Evolutionary conservation across 768 basidiomycete species (phyloP), one percentile per base, ranked within the genome.

Genomic region (Boletus rubropictus): DNA sequence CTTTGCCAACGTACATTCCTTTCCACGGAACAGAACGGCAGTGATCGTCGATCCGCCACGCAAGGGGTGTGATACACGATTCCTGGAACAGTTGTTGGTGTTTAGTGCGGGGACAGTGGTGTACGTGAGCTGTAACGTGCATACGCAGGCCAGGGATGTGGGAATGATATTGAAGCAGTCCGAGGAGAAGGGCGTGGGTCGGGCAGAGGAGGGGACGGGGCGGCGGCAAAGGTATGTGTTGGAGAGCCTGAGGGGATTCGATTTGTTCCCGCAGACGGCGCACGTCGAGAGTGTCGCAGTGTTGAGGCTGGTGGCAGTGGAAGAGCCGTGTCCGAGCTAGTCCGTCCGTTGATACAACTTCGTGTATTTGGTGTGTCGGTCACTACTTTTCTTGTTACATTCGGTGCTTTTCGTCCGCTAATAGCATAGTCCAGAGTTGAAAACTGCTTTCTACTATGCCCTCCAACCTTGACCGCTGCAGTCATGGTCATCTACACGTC

Each of bases 121-220:
- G 41, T 96, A 96, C 60, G 90, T 97, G 47, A 91, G 88, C 61
- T 96, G 93, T 59, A 96, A 95, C 61, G 93, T 96, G 39, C 93
- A 94, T 58, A 92, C 92, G 7, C 88, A 90, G 70, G 89, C 88
- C 27, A 70, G 93, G 57, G 94, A 96, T 66, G 74, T 96, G 3
- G 92, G 89, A 14, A 78, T 72, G 67, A 79, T 96, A 29, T 28
- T 83, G 36, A 47, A 55, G 18, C 67, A 78, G 61, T 76, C 74
- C 0, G 44, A 50, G 51, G 66, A 67, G 62, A 55, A 70, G 38
- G 68, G 62, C 45, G 69, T 54, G 39, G 69, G 65, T 39, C 70
- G 53, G 34, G 69, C 58, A 42, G 68, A 53, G 42, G 67, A 61
- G 36, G 71, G 56, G 31, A 70, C 55, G 48, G 63, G 2, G 9